Evolutionary conservation across 352 stramenopile species (phyloP).

Genomic region (Phytopythium helicoides): DNA sequence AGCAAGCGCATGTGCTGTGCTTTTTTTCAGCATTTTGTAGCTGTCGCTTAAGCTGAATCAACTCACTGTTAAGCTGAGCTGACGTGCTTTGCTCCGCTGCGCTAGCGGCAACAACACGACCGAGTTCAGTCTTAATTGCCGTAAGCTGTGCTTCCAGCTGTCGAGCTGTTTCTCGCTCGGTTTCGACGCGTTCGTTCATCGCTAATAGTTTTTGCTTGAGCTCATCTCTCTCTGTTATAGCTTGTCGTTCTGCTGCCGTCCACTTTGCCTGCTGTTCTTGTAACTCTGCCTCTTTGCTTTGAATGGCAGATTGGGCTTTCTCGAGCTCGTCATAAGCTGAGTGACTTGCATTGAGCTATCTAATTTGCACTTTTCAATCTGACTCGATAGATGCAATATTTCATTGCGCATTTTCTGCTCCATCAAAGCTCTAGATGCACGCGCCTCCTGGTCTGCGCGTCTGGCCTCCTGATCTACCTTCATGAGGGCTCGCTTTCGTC

Average conservation of each 20-base stretch:
- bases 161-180: slow-evolving; percentile 27
- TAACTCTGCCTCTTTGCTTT: slow-evolving; percentile 36
- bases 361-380: slow-evolving; percentile 49
- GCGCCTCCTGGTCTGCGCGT: slow-evolving; percentile 25
- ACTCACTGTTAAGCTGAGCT: slow-evolving; percentile 37
- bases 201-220: slow-evolving; percentile 54
- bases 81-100: slow-evolving; percentile 33
- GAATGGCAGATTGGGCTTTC: slow-evolving; percentile 26
- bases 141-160: slow-evolving; percentile 46
- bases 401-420: slow-evolving; percentile 71
- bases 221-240: slow-evolving; percentile 40
- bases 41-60: slow-evolving; percentile 60
- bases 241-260: slow-evolving; percentile 28
- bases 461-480: slow-evolving; percentile 12
- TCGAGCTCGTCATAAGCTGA: slow-evolving; percentile 28
- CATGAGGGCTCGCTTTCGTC: slow-evolving; percentile 11
- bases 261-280: slow-evolving; percentile 31
- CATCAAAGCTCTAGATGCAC: slow-evolving; percentile 27
- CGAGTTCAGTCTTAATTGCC: slow-evolving; percentile 45
- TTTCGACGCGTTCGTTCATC: slow-evolving; percentile 34
- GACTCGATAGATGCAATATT: slow-evolving; percentile 53
- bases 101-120: slow-evolving; percentile 25
- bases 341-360: slow-evolving; percentile 28
- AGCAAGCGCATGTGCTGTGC: slow-evolving; percentile 27
- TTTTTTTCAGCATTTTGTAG: slow-evolving; percentile 45